phyloP scores from a whole-genome alignment of 1,139 yeast species.

The Geotrichum aggregatum region DNA sequence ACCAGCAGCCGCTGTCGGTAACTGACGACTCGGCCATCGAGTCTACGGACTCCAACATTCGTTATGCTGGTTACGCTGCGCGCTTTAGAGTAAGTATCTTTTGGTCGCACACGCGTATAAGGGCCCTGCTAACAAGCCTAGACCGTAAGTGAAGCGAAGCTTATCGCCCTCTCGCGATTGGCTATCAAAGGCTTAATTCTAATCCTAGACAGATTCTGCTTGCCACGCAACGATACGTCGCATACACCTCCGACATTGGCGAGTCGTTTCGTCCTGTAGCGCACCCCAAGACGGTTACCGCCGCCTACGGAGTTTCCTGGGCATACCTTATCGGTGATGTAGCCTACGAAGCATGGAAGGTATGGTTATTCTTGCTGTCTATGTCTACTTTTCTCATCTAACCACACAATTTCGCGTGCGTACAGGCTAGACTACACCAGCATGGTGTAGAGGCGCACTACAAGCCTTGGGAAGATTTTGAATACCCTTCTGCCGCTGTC shows the following conservation, averaged over 20 bases:
- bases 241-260: slow-evolving; percentile 83
- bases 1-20: slow-evolving; percentile 8
- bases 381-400: background rate
- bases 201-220: slow-evolving; percentile 43
- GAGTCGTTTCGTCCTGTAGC: slow-evolving; percentile 88
- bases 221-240: slow-evolving; percentile 81
- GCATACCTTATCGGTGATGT: slow-evolving; percentile 75
- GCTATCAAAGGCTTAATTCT: background rate
- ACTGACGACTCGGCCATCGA: slow-evolving; percentile 31
- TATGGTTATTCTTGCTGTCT: slow-evolving; percentile 14
- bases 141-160: too few species aligned
- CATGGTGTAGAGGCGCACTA: slow-evolving; percentile 67
- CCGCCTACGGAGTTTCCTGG: slow-evolving; percentile 78
- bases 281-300: slow-evolving; percentile 57
- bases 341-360: slow-evolving; percentile 67
- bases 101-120: too few species aligned
- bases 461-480: slow-evolving; percentile 61
- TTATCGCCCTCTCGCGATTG: background rate
- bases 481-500: slow-evolving; percentile 35
- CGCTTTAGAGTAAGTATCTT: slow-evolving; percentile 47
- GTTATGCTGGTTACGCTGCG: slow-evolving; percentile 82
- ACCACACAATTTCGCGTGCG: background rate
- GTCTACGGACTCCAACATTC: slow-evolving; percentile 51
- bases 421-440: slow-evolving; percentile 52
- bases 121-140: slow-evolving; percentile 2